Percentiles rank a stretch among this genome's conserved stretches.
Evolutionary conservation across 192 early-diverging fungal genomes (phyloP).

Genomic region (Radiomyces spectabilis): DNA sequence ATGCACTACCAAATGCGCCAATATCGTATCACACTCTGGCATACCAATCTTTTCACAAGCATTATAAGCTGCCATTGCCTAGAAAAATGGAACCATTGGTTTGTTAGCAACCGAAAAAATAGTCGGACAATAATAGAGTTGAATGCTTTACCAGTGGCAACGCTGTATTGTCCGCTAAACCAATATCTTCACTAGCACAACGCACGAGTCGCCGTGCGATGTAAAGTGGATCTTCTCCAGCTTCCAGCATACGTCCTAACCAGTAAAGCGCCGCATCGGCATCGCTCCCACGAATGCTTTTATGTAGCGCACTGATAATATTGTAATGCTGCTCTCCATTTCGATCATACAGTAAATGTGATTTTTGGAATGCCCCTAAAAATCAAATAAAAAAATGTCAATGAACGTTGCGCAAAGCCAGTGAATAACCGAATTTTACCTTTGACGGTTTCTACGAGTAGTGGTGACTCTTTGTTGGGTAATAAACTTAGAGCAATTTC

Average conservation of each 20-base stretch:
- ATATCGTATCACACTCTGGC: slow-evolving; percentile 84
- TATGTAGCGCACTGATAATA: slow-evolving; percentile 84
- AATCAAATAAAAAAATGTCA: neutral
- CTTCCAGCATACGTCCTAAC: slow-evolving; percentile 84
- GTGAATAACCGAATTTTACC: slow-evolving; percentile 1
- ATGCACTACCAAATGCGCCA: slow-evolving; percentile 75
- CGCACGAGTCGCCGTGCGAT: slow-evolving; percentile 69
- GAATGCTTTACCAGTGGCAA: slow-evolving; percentile 65
- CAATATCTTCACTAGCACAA: slow-evolving; percentile 85
- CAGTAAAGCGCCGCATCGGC: slow-evolving; percentile 78
- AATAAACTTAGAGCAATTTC: slow-evolving; percentile 43
- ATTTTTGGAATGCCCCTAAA: slow-evolving; percentile 61
- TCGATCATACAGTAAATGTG: slow-evolving; percentile 74
- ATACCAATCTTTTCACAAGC: slow-evolving; percentile 84
- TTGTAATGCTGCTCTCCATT: slow-evolving; percentile 89
- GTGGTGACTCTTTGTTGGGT: slow-evolving; percentile 1
- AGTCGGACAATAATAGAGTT: no score
- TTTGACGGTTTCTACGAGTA: slow-evolving; percentile 50
- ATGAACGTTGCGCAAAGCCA: no score
- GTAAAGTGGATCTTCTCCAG: slow-evolving; percentile 88
- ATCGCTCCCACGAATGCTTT: slow-evolving; percentile 80
- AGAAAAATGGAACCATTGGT: neutral
- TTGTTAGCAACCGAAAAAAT: neutral
- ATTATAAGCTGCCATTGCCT: slow-evolving; percentile 71
- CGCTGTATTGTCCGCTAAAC: slow-evolving; percentile 73